A percentile compares a stretch with the other conserved stretches of the same genome.
phyloP scores from a whole-genome alignment of 208 protist genomes.

The Crithidia expoeki region DNA sequence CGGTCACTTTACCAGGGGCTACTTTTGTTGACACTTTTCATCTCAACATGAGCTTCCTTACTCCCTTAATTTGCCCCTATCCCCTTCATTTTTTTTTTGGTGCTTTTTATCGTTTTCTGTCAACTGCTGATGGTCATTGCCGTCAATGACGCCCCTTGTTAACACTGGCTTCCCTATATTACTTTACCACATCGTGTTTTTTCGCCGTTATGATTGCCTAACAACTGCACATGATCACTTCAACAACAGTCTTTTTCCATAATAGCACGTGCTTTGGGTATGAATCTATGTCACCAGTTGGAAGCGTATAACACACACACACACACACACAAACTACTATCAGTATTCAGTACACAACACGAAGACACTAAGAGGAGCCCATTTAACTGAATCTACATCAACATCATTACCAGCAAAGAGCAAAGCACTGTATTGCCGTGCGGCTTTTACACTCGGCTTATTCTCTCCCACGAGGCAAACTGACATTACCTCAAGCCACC shows the following conservation, averaged over 20 bases:
- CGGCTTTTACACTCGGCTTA: background rate
- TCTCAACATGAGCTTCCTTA: no score
- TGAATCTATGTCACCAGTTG: slow-evolving; percentile 13
- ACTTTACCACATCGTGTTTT: background rate
- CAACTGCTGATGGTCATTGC: background rate
- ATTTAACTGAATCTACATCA: slow-evolving; percentile 12
- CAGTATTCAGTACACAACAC: slow-evolving; percentile 19
- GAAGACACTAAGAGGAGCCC: slow-evolving; percentile 21
- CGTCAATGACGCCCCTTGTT: no score
- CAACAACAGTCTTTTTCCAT: slow-evolving; percentile 13
- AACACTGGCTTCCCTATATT: no score
- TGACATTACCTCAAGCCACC: background rate
- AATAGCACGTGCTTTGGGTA: slow-evolving; percentile 20
- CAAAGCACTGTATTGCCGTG: background rate
- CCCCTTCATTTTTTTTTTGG: slow-evolving; percentile 6
- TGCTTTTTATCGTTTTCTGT: background rate
- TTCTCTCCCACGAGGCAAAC: background rate
- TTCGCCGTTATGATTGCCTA: background rate
- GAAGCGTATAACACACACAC: slow-evolving; percentile 13
- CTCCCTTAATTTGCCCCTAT: background rate
- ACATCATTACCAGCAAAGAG: slow-evolving; percentile 8
- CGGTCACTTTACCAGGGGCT: no score
- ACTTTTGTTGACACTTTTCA: no score
- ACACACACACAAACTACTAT: no score
- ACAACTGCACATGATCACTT: background rate